Conservation (phyloP, 2,329 filamentous ascomycete species). For the Macroventuria anomochaeta region DNA sequence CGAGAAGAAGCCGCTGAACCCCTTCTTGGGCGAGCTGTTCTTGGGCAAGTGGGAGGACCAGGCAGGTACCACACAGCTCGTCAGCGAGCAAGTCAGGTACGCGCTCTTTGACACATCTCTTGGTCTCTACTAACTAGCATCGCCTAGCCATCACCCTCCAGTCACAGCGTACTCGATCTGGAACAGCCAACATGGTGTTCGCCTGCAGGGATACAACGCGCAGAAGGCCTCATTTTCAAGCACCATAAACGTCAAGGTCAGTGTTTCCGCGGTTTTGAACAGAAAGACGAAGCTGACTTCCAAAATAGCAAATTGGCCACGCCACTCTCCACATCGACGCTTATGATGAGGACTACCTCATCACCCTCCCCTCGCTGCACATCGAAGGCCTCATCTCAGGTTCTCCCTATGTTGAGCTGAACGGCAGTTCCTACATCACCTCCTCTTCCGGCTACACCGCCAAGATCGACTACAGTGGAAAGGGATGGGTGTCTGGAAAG, state of each 20-base stretch:
- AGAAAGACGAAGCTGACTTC: background rate
- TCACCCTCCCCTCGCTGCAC: slow-evolving; percentile 88
- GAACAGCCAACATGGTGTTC: slow-evolving; percentile 82
- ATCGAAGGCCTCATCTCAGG: slow-evolving; percentile 91
- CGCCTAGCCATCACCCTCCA: slow-evolving; percentile 79
- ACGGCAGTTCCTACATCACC: slow-evolving; percentile 82
- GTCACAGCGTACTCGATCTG: slow-evolving; percentile 93
- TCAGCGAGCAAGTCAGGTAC: slow-evolving; percentile 91
- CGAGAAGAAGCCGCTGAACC: slow-evolving; percentile 98
- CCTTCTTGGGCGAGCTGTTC: slow-evolving; percentile 94
- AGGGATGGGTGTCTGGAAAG: slow-evolving; percentile 93
- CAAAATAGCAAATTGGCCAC: slow-evolving; percentile 76
- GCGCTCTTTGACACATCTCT: too few relatives aligned
- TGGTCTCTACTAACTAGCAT: slow-evolving; percentile 16
- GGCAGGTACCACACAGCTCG: slow-evolving; percentile 79
- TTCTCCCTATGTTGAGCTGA: slow-evolving; percentile 88
- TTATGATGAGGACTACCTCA: slow-evolving; percentile 77
- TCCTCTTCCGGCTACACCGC: slow-evolving; percentile 86
- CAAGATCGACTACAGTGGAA: slow-evolving; percentile 91
- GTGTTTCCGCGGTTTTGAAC: background rate
- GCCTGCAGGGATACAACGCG: slow-evolving; percentile 84
- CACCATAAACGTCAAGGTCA: slow-evolving; percentile 84
- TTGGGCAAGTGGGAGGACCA: slow-evolving; percentile 87
- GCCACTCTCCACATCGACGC: slow-evolving; percentile 78
- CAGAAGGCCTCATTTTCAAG: slow-evolving; percentile 95